Base-by-base conservation (phyloP, 2,329 filamentous ascomycete genomes). In the Ceratocystis huliohia region DNA sequence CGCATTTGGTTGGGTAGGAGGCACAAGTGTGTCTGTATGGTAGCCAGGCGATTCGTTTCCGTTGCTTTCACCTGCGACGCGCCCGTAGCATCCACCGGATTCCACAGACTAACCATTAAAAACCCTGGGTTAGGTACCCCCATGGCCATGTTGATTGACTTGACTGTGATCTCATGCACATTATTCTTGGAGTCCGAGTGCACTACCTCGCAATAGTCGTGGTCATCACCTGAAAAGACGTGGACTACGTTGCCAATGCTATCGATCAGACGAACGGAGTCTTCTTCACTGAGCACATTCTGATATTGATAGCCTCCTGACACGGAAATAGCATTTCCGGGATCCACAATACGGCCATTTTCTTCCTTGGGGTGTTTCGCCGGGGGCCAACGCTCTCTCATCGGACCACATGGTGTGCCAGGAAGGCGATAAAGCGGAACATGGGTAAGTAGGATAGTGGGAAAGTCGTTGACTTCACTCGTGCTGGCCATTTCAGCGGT, bases 71-170 rank as follows among this genome's bases (percentile, higher is more conserved):
- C 17, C 28, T 50, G 48, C 5, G 66, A 68, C 7, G 41, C 67
- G 20, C 64, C 64, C 10, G 48, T 62, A 17, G 30, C 57, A 71
- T 92, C 88, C 65, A 97, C 81, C 0, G 94, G 94, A 73, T 99
- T 97, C 84, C 91, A 96, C 66, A 99, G 79, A 74, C 91, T 96
- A 50, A 91, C 83, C 77, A 96, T 85, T 69, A 94, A 79, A 70
- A 99, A 94, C 0, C 91, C 94, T 0, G 94, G 94, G 5, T 83
- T 86, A 0, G 89, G 83, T 0, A 99, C 89, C 7, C 94, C 92
- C 94, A 97, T 97, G 20, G 91, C 91, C 91, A 93, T 96, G 72
- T 87, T 95, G 70, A 95, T 85, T 72, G 88, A 92, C 78, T 99
- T 99, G 71, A 97, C 91, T 0, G 94, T 99, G 70, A 96, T 95